Evolutionary conservation across 768 basidiomycete species (phyloP).

Genomic region (Chiua virens): DNA sequence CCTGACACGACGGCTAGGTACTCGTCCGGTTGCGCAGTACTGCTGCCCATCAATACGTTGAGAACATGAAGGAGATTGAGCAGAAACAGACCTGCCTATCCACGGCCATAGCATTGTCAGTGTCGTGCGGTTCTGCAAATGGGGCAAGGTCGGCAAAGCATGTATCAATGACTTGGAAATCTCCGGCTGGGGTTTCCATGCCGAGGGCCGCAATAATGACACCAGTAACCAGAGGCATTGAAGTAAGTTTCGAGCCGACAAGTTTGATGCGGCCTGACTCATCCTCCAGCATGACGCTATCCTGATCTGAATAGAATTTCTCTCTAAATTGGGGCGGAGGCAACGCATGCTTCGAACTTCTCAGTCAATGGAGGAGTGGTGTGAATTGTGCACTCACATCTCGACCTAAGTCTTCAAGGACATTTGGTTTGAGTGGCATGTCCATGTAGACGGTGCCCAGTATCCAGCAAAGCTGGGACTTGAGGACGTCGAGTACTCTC

Average conservation of each 20-base stretch:
- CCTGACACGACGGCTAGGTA: slow-evolving; percentile 91
- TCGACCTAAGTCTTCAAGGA: slow-evolving; percentile 91
- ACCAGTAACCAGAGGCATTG: slow-evolving; percentile 78
- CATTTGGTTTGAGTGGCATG: slow-evolving; percentile 98
- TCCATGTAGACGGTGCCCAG: slow-evolving; percentile 98
- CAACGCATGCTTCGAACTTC: slow-evolving; percentile 70
- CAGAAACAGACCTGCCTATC: slow-evolving; percentile 47
- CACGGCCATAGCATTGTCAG: slow-evolving; percentile 57
- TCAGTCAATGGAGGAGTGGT: slow-evolving; percentile 3
- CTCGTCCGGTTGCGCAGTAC: slow-evolving; percentile 44
- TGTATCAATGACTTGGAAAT: slow-evolving; percentile 91
- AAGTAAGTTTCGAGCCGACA: slow-evolving; percentile 69
- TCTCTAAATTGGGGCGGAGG: slow-evolving; percentile 74
- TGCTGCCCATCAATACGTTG: slow-evolving; percentile 9
- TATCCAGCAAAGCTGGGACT: slow-evolving; percentile 84
- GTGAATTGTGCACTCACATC: slow-evolving; percentile 61
- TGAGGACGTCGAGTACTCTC: slow-evolving; percentile 83
- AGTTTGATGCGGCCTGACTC: slow-evolving; percentile 91
- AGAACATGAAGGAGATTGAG: slow-evolving; percentile 1
- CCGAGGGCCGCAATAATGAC: slow-evolving; percentile 89
- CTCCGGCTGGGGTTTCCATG: slow-evolving; percentile 83
- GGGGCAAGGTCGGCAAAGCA: slow-evolving; percentile 85
- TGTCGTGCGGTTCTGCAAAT: slow-evolving; percentile 24
- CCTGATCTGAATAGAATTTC: slow-evolving; percentile 77
- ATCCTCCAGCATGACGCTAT: slow-evolving; percentile 90